These are phyloP conservation scores for Rhynchosporium secalis DNA, from an alignment of 2,329 filamentous ascomycete species.

Conservation along the genomic window DNA sequence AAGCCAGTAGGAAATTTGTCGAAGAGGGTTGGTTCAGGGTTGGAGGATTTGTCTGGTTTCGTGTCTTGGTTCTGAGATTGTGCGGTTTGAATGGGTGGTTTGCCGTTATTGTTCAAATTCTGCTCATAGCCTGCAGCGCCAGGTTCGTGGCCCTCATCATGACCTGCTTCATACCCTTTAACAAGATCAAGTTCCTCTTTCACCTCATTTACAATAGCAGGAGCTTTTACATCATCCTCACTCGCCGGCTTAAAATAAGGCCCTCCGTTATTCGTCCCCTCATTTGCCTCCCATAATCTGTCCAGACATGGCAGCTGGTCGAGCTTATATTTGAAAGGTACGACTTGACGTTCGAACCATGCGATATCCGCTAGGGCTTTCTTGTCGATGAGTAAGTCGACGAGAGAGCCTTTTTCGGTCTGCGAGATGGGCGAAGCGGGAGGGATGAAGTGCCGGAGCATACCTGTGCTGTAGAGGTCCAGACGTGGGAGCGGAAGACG, in stretches of 20 bases:
- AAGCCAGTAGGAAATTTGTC: not conserved
- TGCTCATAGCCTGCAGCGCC: not conserved
- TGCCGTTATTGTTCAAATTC: not conserved
- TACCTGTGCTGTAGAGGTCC: constrained; percentile 11
- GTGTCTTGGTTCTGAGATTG: not conserved
- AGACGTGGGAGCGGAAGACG: constrained; percentile 13
- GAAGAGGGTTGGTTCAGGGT: not conserved
- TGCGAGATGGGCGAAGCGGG: not conserved
- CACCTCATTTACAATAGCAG: not conserved
- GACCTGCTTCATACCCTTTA: not conserved
- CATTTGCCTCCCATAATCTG: constrained; percentile 1
- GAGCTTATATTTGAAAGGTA: not conserved
- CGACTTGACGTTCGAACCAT: constrained; percentile 8
- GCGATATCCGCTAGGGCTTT: constrained; percentile 2
- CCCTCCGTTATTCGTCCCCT: constrained; percentile 2
- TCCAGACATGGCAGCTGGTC: constrained; percentile 7
- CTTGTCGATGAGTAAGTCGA: not conserved
- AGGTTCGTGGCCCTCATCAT: not conserved
- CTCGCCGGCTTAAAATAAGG: not conserved
- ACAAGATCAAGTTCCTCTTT: not conserved
- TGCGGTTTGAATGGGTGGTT: not conserved
- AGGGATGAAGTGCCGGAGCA: constrained; percentile 1
- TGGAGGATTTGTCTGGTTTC: not conserved
- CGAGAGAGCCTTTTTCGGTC: not conserved
- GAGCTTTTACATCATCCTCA: not conserved